A percentile compares a stretch with the other conserved stretches of the same genome.
Evolutionary conservation across 2,329 filamentous ascomycete species (phyloP).

Genomic region (Bimuria novae-zelandiae): DNA sequence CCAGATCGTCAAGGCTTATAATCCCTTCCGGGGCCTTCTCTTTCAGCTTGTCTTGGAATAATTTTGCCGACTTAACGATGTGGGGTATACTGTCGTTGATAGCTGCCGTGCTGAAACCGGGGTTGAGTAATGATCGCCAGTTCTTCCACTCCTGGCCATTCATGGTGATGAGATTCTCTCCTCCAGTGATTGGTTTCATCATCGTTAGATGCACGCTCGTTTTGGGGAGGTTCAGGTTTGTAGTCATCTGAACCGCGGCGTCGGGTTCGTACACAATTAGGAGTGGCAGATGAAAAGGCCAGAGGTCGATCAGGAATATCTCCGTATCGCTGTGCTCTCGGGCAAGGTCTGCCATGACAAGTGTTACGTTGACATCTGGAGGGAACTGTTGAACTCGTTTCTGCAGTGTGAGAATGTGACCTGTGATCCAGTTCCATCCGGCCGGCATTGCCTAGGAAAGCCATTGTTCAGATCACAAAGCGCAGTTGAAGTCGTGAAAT

Average conservation of each 20-base stretch:
- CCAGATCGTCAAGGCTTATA: constrained; percentile 15
- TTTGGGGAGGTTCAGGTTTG: constrained; percentile 13
- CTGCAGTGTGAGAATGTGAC: constrained; percentile 9
- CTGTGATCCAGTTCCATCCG: constrained; percentile 15
- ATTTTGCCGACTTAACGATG: constrained; percentile 13
- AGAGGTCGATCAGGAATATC: constrained; percentile 14
- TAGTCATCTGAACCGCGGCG: constrained; percentile 6
- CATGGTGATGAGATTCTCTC: constrained; percentile 14
- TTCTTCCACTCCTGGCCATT: constrained; percentile 31
- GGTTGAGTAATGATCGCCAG: constrained; percentile 18
- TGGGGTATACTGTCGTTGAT: constrained; percentile 41
- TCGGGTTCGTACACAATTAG: constrained; percentile 14
- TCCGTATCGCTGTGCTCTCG: constrained; percentile 7
- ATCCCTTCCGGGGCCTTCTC: constrained; percentile 3
- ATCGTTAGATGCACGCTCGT: not conserved
- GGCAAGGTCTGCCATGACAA: constrained; percentile 5
- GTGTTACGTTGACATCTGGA: constrained; percentile 9
- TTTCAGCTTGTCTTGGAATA: constrained; percentile 13
- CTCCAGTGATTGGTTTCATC: constrained; percentile 14
- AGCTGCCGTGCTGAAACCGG: constrained; percentile 46
- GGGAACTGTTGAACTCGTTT: constrained; percentile 7
- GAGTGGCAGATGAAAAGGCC: constrained; percentile 12
- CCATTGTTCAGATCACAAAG: not conserved
- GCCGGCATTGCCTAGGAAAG: constrained; percentile 8
- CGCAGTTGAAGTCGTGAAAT: too few species aligned